Evolutionary conservation across 345 rosid genomes (phyloP).

Genomic region (Bruguiera parviflora): DNA sequence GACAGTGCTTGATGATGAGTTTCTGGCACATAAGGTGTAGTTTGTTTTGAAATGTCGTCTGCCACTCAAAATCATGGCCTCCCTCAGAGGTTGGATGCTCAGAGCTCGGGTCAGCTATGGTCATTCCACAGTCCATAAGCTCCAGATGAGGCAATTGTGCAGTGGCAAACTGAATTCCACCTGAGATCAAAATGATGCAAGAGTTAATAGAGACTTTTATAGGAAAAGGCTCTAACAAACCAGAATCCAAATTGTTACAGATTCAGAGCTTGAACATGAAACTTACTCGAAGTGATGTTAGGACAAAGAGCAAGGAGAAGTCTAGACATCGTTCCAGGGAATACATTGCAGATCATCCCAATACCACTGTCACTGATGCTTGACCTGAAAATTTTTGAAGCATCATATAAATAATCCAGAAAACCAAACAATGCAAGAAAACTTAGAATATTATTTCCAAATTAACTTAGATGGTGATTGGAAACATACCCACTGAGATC

Average conservation of each 20-base stretch:
- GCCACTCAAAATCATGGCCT: constrained; percentile 34
- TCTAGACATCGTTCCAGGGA: constrained; percentile 71
- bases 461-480: constrained; percentile 6
- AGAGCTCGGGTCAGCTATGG: constrained; percentile 61
- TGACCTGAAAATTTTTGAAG: constrained; percentile 52
- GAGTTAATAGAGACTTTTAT: not conserved
- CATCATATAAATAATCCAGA: constrained; percentile 11
- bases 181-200: constrained; percentile 31
- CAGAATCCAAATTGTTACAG: not conserved
- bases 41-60: constrained; percentile 44
- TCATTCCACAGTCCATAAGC: constrained; percentile 99
- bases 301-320: constrained; percentile 95
- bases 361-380: constrained; percentile 93
- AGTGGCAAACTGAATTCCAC: constrained; percentile 97
- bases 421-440: constrained; percentile 1
- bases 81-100: constrained; percentile 36
- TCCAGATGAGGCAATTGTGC: constrained; percentile 93
- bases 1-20: constrained; percentile 76
- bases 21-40: constrained; percentile 69
- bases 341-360: constrained; percentile 93
- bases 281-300: constrained; percentile 91
- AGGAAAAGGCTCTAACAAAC: not conserved
- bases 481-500: constrained; percentile 94
- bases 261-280: constrained; percentile 21
- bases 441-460: not conserved